Evolutionary conservation across 352 stramenopile species (phyloP), one percentile per base, ranked within the genome.

Genomic region (Globisporangium apiculatum): DNA sequence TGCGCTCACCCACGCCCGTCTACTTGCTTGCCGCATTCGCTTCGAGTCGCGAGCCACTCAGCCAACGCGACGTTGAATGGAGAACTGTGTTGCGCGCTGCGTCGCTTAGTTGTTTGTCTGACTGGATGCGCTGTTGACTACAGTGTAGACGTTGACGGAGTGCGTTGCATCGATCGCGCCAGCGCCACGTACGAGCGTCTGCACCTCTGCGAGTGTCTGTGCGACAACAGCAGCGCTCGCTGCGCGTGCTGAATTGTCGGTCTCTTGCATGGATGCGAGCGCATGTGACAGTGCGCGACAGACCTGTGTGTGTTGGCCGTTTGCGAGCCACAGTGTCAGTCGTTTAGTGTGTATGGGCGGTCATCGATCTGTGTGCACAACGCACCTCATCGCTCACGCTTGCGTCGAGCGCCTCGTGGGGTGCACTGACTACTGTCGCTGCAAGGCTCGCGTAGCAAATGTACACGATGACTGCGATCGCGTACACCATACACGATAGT

Each of bases 181-280:
- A 3, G 45, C 45, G 24, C 14, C 17, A 4, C 3, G 1, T 7
- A 61, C 18, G 46, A 61, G 55, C 15, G 38, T 18, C 1, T 61
- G 56, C 8, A 61, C 52, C 31, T 61, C 38, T 40, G 31, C 31
- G 14, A 61, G 56, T 8, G 48, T 54, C n/a, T 54, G 56, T 18
- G 56, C 31, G 24, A 49, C 48, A 5, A 42, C 35, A 38, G 47
- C 40, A 24, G 48, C 48, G 14, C 56, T 48, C 7, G 56, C 24
- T 31, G 11, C 15, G 56, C 50, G 15, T 11, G 24, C 56, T 55
- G 47, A 5, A 43, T 31, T 37, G 40, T 55, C 48, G 24, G 36
- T 38, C 17, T 54, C 48, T 15, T 55, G 18, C 38, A 61, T 37
- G 15, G 40, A 18, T 18, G 5, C 12, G 5, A 61, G 56, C 9